Percentiles rank a stretch among this genome's conserved stretches.
Evolutionary conservation across 2,329 filamentous ascomycete genomes (phyloP).

Genomic region (Colletotrichum lindemuthianum): DNA sequence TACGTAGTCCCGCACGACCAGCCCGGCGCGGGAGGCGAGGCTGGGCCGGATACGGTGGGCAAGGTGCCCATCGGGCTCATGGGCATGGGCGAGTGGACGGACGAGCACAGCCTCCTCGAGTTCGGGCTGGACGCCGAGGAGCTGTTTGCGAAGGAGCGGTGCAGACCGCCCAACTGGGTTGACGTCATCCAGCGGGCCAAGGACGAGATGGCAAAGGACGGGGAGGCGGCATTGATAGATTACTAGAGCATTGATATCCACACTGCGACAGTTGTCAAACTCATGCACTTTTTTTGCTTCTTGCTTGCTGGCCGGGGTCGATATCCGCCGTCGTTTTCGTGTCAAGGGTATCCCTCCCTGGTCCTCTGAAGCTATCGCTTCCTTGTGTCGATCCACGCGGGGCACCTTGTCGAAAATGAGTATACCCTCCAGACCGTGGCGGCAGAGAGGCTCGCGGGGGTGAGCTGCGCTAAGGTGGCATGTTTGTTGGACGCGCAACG

Average conservation of each 20-base stretch:
- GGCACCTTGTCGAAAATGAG: too few relatives aligned
- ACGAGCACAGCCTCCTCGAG: constrained; percentile 58
- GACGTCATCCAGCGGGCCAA: constrained; percentile 54
- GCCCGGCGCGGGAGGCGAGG: constrained; percentile 44
- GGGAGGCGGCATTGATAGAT: constrained; percentile 32
- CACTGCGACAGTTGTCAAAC: background rate
- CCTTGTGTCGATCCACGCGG: too few relatives aligned
- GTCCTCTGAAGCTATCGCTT: too few relatives aligned
- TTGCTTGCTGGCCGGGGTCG: too few relatives aligned
- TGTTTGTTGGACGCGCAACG: too few relatives aligned
- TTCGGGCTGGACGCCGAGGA: constrained; percentile 60
- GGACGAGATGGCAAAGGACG: constrained; percentile 35
- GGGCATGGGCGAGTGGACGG: constrained; percentile 65
- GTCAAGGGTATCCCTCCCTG: background rate
- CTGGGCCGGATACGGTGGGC: constrained; percentile 46
- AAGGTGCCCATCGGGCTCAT: constrained; percentile 64
- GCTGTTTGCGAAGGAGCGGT: constrained; percentile 46
- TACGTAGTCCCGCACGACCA: constrained; percentile 51
- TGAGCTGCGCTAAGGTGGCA: too few relatives aligned
- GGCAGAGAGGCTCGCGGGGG: too few relatives aligned
- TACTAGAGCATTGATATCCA: constrained; percentile 24
- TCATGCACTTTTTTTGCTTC: background rate
- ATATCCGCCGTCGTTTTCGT: background rate
- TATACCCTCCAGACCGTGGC: too few relatives aligned
- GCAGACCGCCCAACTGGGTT: constrained; percentile 53